Conservation (phyloP, 2,329 filamentous ascomycete species). For the Sporothrix schenckii region DNA sequence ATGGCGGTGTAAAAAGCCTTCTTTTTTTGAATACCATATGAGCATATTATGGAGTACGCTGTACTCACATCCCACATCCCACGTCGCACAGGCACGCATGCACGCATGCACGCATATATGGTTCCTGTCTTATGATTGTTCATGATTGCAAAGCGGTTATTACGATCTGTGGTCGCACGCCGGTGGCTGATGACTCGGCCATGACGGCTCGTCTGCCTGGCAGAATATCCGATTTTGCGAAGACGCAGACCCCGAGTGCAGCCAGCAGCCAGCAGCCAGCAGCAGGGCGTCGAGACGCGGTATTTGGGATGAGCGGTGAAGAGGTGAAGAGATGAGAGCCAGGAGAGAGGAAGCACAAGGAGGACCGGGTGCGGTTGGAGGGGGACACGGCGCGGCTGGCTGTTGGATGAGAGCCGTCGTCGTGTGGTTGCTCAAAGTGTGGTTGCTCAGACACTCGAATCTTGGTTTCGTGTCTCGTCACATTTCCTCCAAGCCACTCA, state of each 20-base stretch:
- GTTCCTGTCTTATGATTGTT: not conserved
- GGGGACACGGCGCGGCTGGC: not conserved
- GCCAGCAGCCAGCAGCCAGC: slow-evolving; percentile 13
- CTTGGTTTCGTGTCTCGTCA: slow-evolving; percentile 6
- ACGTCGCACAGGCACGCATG: no score
- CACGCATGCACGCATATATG: not conserved
- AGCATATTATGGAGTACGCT: slow-evolving; percentile 12
- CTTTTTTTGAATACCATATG: slow-evolving; percentile 6
- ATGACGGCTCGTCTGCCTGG: not conserved
- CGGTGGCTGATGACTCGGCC: slow-evolving; percentile 1
- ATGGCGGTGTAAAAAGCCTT: slow-evolving; percentile 5
- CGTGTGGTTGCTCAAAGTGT: not conserved
- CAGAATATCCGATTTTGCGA: not conserved
- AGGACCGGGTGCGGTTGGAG: slow-evolving; percentile 2
- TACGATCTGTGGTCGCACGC: not conserved
- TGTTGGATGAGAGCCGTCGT: not conserved
- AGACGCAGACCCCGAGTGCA: not conserved
- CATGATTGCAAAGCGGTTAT: not conserved
- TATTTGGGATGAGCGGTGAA: slow-evolving; percentile 25
- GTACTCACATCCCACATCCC: not conserved
- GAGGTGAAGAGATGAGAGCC: not conserved
- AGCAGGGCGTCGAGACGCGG: slow-evolving; percentile 6
- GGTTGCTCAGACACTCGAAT: not conserved
- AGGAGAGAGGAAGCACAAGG: not conserved
- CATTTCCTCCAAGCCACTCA: no score